Evolutionary conservation across 495 filamentous ascomycete genomes (phyloP), one percentile per base, ranked within the genome.

Genomic region (Pyrenopolyporus hunteri): DNA sequence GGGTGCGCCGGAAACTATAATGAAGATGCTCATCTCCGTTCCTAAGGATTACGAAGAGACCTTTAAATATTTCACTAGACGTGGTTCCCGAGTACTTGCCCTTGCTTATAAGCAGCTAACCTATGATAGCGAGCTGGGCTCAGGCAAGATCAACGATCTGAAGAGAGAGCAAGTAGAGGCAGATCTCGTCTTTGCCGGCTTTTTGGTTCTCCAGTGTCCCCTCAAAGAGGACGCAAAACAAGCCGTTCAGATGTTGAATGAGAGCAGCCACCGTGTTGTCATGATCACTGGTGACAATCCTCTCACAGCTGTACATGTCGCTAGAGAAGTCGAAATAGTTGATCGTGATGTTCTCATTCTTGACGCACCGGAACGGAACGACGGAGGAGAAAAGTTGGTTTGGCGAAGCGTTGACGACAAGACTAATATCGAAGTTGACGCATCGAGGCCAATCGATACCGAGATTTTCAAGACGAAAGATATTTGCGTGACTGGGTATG

Each of bases 201-300:
- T 99, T 76, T 78, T 99, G 65, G 91, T 99, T 44, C 80, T 99
- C 23, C 93, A 97, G 68, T 96, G 91, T 69, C 94, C 94, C 14
- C 79, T 99, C 26, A 99, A 99, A 78, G 93, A 97, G 13, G 94
- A 99, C 74, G 94, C 94, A 16, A 91, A 92, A 76, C 87, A 91
- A 67, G 82, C 94, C 14, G 91, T 98, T 23, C 90, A 87, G 39
- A 98, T 99, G 94, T 82, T 99, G 53, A 99, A 97, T 70, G 95
- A 98, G 77, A 97, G 93, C 74, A 96, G 91, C 75, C 94, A 99
- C 77, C 91, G 94, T 63, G 91, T 95, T 52, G 90, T 98, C 64
- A 99, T 99, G 94, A 99, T 99, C 53, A 99, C 94, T 42, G 94
- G 94, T 67, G 94, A 99, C 74, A 99, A 99, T 70, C 93, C 94